These are phyloP conservation scores for Kazachstania kunashirensis DNA, from an alignment of 805 yeast genomes.

Conservation along the genomic window DNA sequence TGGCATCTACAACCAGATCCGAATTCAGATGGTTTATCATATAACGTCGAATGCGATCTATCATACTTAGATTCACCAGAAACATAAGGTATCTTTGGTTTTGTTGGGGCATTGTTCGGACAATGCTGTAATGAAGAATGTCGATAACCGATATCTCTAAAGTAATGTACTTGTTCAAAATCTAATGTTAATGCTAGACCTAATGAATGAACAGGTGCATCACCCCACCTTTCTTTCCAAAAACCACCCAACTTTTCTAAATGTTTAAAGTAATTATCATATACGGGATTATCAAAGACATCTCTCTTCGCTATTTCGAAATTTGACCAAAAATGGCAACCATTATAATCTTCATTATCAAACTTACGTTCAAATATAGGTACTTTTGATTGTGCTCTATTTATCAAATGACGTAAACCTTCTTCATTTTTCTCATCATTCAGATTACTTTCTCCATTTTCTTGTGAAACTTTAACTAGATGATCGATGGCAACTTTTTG, in stretches of 20 bases:
- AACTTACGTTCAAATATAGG: slow-evolving; percentile 43
- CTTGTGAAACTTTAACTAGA: slow-evolving; percentile 7
- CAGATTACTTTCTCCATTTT: not conserved
- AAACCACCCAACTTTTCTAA: slow-evolving; percentile 75
- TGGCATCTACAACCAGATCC: slow-evolving; percentile 83
- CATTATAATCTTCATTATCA: slow-evolving; percentile 58
- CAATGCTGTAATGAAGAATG: slow-evolving; percentile 80
- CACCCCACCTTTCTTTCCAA: slow-evolving; percentile 92
- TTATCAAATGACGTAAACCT: slow-evolving; percentile 31
- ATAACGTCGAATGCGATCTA: slow-evolving; percentile 18
- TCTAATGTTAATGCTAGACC: slow-evolving; percentile 72
- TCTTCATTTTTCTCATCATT: slow-evolving; percentile 10
- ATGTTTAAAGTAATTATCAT: slow-evolving; percentile 56
- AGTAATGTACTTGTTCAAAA: slow-evolving; percentile 70
- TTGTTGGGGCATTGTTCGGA: slow-evolving; percentile 43
- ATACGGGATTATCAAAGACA: slow-evolving; percentile 55
- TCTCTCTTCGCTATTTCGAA: slow-evolving; percentile 84
- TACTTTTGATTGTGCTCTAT: slow-evolving; percentile 28
- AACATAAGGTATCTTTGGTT: slow-evolving; percentile 30
- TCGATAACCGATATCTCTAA: slow-evolving; percentile 83
- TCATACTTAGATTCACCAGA: slow-evolving; percentile 21
- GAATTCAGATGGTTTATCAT: slow-evolving; percentile 30
- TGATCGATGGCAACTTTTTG: slow-evolving; percentile 29
- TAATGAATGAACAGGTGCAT: slow-evolving; percentile 87
- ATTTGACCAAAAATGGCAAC: slow-evolving; percentile 89